Evolutionary conservation across 2,329 filamentous ascomycete genomes (phyloP).

Genomic region (Stagonosporopsis tanaceti): DNA sequence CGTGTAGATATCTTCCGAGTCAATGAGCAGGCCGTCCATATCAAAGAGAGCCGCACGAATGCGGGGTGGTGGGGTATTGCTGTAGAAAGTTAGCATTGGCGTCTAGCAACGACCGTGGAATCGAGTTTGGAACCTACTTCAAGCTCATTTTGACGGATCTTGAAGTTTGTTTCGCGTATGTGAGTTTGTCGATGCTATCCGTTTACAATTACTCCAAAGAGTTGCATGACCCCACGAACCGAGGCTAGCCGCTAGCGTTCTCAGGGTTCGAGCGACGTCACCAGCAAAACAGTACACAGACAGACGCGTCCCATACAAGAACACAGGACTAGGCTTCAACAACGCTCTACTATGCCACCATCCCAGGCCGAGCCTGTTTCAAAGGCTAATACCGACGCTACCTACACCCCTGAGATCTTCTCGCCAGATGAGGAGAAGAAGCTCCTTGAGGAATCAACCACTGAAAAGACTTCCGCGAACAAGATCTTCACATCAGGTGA

Average conservation of each 20-base stretch:
- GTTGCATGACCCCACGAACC: slow-evolving; percentile 28
- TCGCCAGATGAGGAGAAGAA: slow-evolving; percentile 48
- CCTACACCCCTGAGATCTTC: slow-evolving; percentile 37
- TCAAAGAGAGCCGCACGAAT: slow-evolving; percentile 95
- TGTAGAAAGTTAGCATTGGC: slow-evolving; percentile 8
- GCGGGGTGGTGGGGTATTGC: slow-evolving; percentile 63
- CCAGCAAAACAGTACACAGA: slow-evolving; percentile 29
- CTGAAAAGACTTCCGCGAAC: slow-evolving; percentile 80
- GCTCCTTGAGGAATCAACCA: slow-evolving; percentile 74
- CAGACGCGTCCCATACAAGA: not conserved
- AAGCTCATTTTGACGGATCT: slow-evolving; percentile 25
- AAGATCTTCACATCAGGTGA: slow-evolving; percentile 75
- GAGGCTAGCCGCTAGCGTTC: slow-evolving; percentile 21
- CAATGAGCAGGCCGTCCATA: slow-evolving; percentile 96
- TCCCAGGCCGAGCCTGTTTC: slow-evolving; percentile 7
- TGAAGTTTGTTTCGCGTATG: not conserved
- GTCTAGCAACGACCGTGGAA: not conserved
- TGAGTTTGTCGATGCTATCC: not conserved
- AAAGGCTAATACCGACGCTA: slow-evolving; percentile 12
- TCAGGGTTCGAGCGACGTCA: slow-evolving; percentile 31
- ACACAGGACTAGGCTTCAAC: not conserved
- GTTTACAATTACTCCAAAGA: slow-evolving; percentile 1
- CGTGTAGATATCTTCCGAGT: slow-evolving; percentile 92
- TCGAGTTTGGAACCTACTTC: slow-evolving; percentile 11
- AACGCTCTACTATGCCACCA: slow-evolving; percentile 16